Base-by-base conservation (phyloP, 2,329 filamentous ascomycete species). In the Phaeosphaeriaceae sp. region DNA sequence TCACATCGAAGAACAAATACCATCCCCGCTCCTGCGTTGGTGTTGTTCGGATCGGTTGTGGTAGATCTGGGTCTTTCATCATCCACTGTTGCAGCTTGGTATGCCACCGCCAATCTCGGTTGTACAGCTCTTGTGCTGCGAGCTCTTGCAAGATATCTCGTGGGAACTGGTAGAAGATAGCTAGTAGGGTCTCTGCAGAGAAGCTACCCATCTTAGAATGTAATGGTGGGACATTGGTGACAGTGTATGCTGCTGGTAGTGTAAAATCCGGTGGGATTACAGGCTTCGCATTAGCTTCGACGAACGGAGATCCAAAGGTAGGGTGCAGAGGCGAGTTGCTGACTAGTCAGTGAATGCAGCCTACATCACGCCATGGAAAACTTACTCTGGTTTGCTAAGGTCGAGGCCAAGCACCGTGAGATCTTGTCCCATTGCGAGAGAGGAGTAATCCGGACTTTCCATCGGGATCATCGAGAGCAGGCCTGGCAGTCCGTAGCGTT, bases 151-250 rank as follows among this genome's bases (percentile, higher is more conserved):
- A 81, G 54, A 89, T 83, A 68, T 89, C 87, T 57, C 86, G 81
- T 15, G 88, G 87, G 78, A 86, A 85, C 61, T 86, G 87, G 76
- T 89, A 90, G 80, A 90, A 90, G 58, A 90, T 88, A 70, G 86
- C 88, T 71, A 90, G 88, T 4, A 90, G 79, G 0, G 88, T 90
- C 71, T 90, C 88, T 62, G 87, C 82, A 44, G 81, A 84, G 73
- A 88, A 88, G 54, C 83, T 84, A 3, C 81, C 77, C 63, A 88
- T 85, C 57, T 87, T 85, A 48, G 81, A 80, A 54, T 85, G 82
- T 20, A 89, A 78, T 7, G 85, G 82, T 51, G 88, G 88, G 11
- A 90, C 87, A 67, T 90, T 90, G 55, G 83, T 85, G 10, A 90
- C 88, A 11, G 82, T 86, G 71, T 90, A 90, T 58, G 87, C 89